phyloP scores from a whole-genome alignment of 2,329 filamentous ascomycete genomes.

The Xylariaceae sp. region DNA sequence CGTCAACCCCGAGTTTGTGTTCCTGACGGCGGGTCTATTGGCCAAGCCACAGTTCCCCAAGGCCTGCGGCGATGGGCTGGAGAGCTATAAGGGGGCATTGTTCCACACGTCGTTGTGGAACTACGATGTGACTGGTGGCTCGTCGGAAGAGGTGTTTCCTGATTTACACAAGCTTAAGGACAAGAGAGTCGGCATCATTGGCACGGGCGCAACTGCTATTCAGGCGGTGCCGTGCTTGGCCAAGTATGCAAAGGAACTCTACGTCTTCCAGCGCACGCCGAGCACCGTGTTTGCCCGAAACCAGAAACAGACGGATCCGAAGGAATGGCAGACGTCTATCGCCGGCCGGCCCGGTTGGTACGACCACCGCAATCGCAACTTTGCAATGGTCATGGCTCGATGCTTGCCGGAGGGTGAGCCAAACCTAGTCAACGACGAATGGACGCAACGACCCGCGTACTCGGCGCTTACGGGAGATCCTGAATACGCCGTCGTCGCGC shows the following conservation, averaged over 20 bases:
- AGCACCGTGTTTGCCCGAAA: constrained; percentile 24
- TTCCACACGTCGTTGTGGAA: constrained; percentile 46
- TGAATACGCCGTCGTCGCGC: constrained; percentile 29
- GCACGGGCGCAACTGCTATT: constrained; percentile 46
- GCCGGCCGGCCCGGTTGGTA: constrained; percentile 45
- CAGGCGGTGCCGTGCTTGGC: constrained; percentile 43
- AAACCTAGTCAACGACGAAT: constrained; percentile 47
- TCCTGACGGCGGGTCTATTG: constrained; percentile 37
- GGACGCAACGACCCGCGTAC: constrained; percentile 39
- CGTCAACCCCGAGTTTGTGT: constrained; percentile 38
- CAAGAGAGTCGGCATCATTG: constrained; percentile 45
- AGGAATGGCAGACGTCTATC: constrained; percentile 36
- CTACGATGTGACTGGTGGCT: constrained; percentile 40
- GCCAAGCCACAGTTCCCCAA: constrained; percentile 40
- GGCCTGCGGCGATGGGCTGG: constrained; percentile 35
- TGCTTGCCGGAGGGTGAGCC: constrained; percentile 15
- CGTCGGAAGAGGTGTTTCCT: constrained; percentile 31
- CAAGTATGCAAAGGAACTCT: constrained; percentile 44
- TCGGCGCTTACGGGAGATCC: constrained; percentile 36
- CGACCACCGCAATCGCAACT: constrained; percentile 40
- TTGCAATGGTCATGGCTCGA: constrained; percentile 36
- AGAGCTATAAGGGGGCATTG: constrained; percentile 38
- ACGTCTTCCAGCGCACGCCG: constrained; percentile 54
- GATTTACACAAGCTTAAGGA: constrained; percentile 41
- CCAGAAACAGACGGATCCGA: constrained; percentile 32